Evolutionary conservation across 352 stramenopile genomes (phyloP).

Genomic region (Pythium myriotylum): DNA sequence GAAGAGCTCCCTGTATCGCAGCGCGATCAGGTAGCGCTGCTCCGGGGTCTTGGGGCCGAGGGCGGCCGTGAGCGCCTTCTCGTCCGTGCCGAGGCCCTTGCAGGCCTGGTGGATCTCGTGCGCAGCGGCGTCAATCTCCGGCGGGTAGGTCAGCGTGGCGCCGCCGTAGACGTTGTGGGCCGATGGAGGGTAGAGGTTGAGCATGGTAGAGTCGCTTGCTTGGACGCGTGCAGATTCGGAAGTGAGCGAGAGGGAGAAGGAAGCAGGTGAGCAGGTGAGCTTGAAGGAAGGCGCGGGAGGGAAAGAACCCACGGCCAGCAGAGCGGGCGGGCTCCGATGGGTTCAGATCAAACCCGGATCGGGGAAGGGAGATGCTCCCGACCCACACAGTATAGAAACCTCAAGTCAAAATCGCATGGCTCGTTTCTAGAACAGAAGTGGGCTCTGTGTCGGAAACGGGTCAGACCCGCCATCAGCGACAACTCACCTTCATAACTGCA

Average conservation of each 20-base stretch:
- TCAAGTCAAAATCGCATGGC: not conserved
- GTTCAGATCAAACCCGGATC: slow-evolving; percentile 18
- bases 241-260: slow-evolving; percentile 22
- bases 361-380: not conserved
- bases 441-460: slow-evolving; percentile 21
- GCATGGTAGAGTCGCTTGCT: slow-evolving; percentile 38
- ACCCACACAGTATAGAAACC: not conserved
- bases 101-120: slow-evolving; percentile 68
- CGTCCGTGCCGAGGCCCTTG: slow-evolving; percentile 68
- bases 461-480: slow-evolving; percentile 2
- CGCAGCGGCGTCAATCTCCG: slow-evolving; percentile 49
- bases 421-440: slow-evolving; percentile 4
- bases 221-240: slow-evolving; percentile 29
- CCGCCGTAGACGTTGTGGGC: slow-evolving; percentile 66
- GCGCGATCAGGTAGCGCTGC: slow-evolving; percentile 63
- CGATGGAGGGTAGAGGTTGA: slow-evolving; percentile 78
- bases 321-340: not conserved
- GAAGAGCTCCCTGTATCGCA: slow-evolving; percentile 71
- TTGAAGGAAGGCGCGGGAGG: slow-evolving; percentile 16
- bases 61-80: slow-evolving; percentile 44
- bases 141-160: slow-evolving; percentile 39
- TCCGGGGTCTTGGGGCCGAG: slow-evolving; percentile 63
- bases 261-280: slow-evolving; percentile 6
- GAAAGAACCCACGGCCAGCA: slow-evolving; percentile 12
- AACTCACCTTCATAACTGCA: not conserved